phyloP scores from a whole-genome alignment of 78 protist species.

The Dictyostelium discoideum region DNA sequence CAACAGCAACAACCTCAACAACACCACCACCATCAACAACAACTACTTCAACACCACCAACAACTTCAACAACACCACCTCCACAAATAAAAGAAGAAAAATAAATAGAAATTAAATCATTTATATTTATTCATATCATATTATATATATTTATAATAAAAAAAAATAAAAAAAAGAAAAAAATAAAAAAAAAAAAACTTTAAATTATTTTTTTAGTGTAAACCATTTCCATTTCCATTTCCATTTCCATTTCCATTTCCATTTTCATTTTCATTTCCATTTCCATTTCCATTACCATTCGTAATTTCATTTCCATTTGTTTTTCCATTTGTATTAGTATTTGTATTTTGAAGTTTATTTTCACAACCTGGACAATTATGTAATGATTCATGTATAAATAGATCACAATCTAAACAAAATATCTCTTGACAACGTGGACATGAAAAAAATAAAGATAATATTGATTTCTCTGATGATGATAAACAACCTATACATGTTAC shows the following conservation, averaged over 20 bases:
- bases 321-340: neutral
- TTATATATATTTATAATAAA: neutral
- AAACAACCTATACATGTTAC: conserved; percentile 57
- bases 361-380: conserved; percentile 93
- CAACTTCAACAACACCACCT: neutral
- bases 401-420: conserved; percentile 89
- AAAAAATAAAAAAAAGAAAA: neutral
- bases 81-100: neutral
- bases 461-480: neutral
- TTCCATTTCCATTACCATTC: neutral
- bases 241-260: neutral
- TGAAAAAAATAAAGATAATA: conserved; percentile 14
- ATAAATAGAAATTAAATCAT: neutral
- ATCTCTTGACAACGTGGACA: conserved; percentile 83
- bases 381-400: conserved; percentile 84
- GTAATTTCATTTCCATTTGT: neutral
- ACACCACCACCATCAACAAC: neutral
- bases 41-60: neutral
- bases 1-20: neutral
- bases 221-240: neutral
- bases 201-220: neutral
- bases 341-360: conserved; percentile 20
- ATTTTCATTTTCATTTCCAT: neutral
- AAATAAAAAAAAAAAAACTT: neutral
- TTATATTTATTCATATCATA: neutral